Evolutionary conservation across 257 asterid species (phyloP), one percentile per base, ranked within the genome.

Genomic region (Lycium ferocissimum): DNA sequence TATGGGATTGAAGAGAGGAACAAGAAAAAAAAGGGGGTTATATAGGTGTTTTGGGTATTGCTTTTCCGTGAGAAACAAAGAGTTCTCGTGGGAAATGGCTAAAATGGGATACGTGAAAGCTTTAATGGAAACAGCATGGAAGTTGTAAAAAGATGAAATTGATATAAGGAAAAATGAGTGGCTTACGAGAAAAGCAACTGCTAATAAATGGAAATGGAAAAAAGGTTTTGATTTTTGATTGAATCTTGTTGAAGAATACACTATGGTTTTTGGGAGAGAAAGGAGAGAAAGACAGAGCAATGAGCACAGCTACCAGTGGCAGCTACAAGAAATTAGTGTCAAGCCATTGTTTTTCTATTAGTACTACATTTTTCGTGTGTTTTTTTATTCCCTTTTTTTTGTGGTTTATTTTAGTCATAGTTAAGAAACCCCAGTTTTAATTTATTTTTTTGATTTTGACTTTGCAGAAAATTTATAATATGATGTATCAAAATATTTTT

Each of bases 161-260:
- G 61, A 78, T 22, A 7, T 2, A 59, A 12, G 61, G 62, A 79
- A 63, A 82, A 79, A 75, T 75, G 87, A 79, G 91, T 91, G 85
- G 91, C 94, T 92, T 92, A 92, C 71, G 91, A 91, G 89, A 90
- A 90, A 95, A 93, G 97, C 82, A 84, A 91, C 67, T n/a, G 84
- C 10, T 5, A 75, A 14, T 62, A 63, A 20, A 62, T 80, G 76
- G 11, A 82, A 75, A 71, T 17, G 5, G 37, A 17, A 37, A n/a
- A 26, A 45, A 45, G 18, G 14, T 5, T 15, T 17, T 65, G 20
- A 3, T 65, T 3, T 38, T 66, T 80, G 26, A 66, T 22, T 84
- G 33, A 26, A 26, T 26, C 33, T 26, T 26, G 33, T 26, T 78
- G 76, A 70, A 75, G 83, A 69, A 66, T 79, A 80, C 84, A 49